phyloP scores from a whole-genome alignment of 768 basidiomycete genomes.

The Vararia minispora region DNA sequence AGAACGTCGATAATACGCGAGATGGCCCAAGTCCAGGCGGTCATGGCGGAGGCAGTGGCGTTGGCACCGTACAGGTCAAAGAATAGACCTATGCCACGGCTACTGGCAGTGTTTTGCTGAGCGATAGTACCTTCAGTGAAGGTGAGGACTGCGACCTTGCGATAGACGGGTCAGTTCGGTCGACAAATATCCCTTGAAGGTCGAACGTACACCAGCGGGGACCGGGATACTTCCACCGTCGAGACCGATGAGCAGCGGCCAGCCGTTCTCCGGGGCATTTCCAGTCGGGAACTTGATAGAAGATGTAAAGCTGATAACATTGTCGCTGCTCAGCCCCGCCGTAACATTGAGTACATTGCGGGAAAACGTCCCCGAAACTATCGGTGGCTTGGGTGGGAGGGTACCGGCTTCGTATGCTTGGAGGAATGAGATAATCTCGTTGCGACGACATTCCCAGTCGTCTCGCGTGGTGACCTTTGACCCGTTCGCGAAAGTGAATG shows the following conservation, averaged over 20 bases:
- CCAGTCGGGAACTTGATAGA: constrained; percentile 34
- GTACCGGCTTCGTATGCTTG: constrained; percentile 43
- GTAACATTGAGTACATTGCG: constrained; percentile 41
- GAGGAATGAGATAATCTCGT: constrained; percentile 37
- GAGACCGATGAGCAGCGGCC: constrained; percentile 42
- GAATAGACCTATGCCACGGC: constrained; percentile 47
- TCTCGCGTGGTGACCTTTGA: constrained; percentile 29
- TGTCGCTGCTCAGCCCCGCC: constrained; percentile 32
- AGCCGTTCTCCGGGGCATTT: constrained; percentile 26
- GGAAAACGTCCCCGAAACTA: constrained; percentile 33
- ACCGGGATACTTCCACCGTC: constrained; percentile 31
- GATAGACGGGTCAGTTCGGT: too few species aligned
- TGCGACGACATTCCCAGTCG: constrained; percentile 41
- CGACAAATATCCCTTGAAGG: too few species aligned
- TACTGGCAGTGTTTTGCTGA: constrained; percentile 29
- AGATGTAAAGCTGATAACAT: constrained; percentile 38
- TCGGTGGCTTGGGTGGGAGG: constrained; percentile 35
- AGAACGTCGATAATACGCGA: constrained; percentile 42
- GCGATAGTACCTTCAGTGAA: constrained; percentile 47
- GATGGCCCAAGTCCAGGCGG: constrained; percentile 45
- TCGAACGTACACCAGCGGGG: constrained; percentile 17
- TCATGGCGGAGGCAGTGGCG: constrained; percentile 35
- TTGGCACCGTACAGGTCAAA: constrained; percentile 33
- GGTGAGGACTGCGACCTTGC: constrained; percentile 31
- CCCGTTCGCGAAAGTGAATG: constrained; percentile 41